These are phyloP conservation scores for Aspergillus sergii DNA, from an alignment of 2,329 filamentous ascomycete genomes.

Conservation along the genomic window DNA sequence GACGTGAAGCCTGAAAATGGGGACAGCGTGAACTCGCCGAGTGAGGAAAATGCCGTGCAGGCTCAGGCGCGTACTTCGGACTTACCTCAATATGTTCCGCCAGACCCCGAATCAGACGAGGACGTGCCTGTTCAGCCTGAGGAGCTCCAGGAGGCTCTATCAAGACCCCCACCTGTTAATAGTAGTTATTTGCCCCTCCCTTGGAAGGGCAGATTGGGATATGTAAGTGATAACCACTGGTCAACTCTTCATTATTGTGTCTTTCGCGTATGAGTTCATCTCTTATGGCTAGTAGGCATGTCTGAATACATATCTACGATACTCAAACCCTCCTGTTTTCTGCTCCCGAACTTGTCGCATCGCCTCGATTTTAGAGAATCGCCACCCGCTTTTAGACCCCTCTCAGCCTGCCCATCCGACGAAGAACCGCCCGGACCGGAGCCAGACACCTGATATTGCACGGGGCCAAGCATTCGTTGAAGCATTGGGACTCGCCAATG, in stretches of 20 bases:
- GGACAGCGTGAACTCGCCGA: neutral
- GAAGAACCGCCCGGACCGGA: slow-evolving; percentile 83
- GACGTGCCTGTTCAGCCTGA: slow-evolving; percentile 56
- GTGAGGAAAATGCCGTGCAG: neutral
- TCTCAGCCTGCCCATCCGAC: slow-evolving; percentile 75
- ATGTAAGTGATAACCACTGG: slow-evolving; percentile 60
- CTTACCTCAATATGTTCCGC: slow-evolving; percentile 21
- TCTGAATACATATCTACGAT: slow-evolving; percentile 86
- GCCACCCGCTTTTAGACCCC: slow-evolving; percentile 77
- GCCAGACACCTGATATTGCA: slow-evolving; percentile 65
- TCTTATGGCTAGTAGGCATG: slow-evolving; percentile 63
- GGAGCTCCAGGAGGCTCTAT: slow-evolving; percentile 60
- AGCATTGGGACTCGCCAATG: slow-evolving; percentile 77
- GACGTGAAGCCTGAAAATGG: neutral
- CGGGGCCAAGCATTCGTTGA: slow-evolving; percentile 75
- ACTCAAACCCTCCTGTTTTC: slow-evolving; percentile 81
- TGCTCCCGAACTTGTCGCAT: slow-evolving; percentile 90
- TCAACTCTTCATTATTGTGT: too few relatives aligned
- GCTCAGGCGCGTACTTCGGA: slow-evolving; percentile 14
- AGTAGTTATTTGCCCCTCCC: slow-evolving; percentile 82
- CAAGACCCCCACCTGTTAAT: slow-evolving; percentile 75
- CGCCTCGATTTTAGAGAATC: slow-evolving; percentile 84
- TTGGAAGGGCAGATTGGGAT: slow-evolving; percentile 87
- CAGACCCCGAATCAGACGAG: slow-evolving; percentile 59
- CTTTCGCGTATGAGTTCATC: neutral